Base-by-base conservation (phyloP, 2,329 filamentous ascomycete species). In the Cordyceps fumosorosea region DNA sequence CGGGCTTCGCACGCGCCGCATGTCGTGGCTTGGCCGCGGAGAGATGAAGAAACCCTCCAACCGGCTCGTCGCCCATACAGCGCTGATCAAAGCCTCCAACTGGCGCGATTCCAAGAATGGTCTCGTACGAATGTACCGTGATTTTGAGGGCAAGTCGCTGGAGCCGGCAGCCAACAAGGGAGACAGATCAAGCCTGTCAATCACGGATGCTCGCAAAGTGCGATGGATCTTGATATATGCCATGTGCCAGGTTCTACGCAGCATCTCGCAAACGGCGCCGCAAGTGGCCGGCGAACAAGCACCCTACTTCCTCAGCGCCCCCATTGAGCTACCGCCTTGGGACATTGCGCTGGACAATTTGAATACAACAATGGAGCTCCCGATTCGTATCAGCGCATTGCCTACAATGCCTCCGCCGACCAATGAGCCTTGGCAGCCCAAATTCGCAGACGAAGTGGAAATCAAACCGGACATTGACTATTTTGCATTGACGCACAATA, bases 211-310 rank as follows among this genome's bases (percentile, higher is more conserved):
- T 1, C 84, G 90, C 47, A 93, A 91, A 72, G 83, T 92, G 18
- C 81, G 90, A 45, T 95, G 90, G 90, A 83, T 93, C 34, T 71
- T 93, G 42, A 81, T 93, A 7, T 93, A 93, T 68, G 82, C 85
- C 20, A 81, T 85, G 3, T 81, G 91, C 62, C 90, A 95, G 70
- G 87, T 86, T n/a, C 79, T 95, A 1, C 80, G 83, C 11, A 84
- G 84, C 59, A 85, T 86, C 44, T 87, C 84, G 0, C 76, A 81
- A 40, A 77, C 83, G 0, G 87, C 90, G 0, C 70, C 76, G 5
- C 84, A 89, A 67, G 85, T 90, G 18, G 83, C 88, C 60, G 76
- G 78, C 0, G 76, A 80, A 1, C 77, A 77, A 16, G 78, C 84
- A 1, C 75, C 79, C 0, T 93, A 93, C 65, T 78, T 81, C 57